Base-by-base conservation (phyloP, 192 early-diverging fungal species). In the Coemansia sp. region DNA sequence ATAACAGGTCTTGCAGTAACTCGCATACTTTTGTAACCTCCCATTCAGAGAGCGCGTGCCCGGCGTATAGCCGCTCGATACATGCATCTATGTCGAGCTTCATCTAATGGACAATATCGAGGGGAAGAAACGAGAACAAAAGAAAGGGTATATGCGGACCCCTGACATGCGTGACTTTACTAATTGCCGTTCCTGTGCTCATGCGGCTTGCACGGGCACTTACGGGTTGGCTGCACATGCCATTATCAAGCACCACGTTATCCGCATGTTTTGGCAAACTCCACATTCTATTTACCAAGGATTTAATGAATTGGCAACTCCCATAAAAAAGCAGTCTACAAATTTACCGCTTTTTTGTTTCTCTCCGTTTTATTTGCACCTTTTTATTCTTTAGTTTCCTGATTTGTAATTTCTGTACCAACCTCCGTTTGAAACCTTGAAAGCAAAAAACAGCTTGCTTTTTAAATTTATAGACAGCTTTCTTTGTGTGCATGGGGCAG, bases 1-100 rank as follows among this genome's bases (percentile, higher is more conserved):
- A 82, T 11, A 98, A 75, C 49, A 97, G 69, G 25, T 92, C 87
- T 57, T 93, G 93, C 17, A 88, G 86, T 48, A 84, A 86, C 39
- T 87, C 86, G 66, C 94, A 97, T 15, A 98, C 84, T 68, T 92
- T 89, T 57, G 86, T 81, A 43, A 98, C 79, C 35, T 89, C 83
- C 35, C 79, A 76, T 65, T 95, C 93, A 12, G 83, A 77, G 27
- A 95, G 78, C 6, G 95, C 77, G 60, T 91, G 87, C 47, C 90
- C 85, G 21, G 83, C 65, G 55, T 92, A 90, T 9, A 93, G 77
- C n/a, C 82, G 83, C 57, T 85, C 83, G 35, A 98, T 89, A 65
- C 91, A 94, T 41, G 73, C 81, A 67, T 95, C 94, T 15, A 98
- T 67, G 72, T 95, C 90, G n/a, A 90, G 71, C 5, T 62, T 78